Evolutionary conservation across 495 filamentous ascomycete genomes (phyloP).

Genomic region (Trichoderma orchidacearum): DNA sequence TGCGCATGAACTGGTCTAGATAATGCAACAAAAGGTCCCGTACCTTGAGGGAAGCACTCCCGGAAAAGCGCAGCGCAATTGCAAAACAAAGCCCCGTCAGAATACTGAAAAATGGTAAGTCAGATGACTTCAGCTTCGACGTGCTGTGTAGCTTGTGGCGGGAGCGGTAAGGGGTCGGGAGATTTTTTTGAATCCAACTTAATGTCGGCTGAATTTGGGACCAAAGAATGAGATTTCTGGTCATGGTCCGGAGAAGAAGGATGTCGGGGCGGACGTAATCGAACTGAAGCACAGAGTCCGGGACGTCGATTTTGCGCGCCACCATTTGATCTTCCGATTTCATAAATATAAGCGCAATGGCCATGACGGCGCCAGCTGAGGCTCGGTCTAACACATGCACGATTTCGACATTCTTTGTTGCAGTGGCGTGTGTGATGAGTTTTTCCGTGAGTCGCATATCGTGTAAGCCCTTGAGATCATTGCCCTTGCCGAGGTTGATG

Average conservation of each 20-base stretch:
- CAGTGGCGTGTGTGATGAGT: constrained; percentile 68
- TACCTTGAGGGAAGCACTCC: constrained; percentile 57
- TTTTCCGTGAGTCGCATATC: constrained; percentile 92
- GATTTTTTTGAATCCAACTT: constrained; percentile 58
- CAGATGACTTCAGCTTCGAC: constrained; percentile 48
- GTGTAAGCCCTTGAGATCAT: constrained; percentile 73
- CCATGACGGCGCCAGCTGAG: constrained; percentile 77
- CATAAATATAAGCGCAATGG: constrained; percentile 92
- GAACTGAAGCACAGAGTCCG: constrained; percentile 76
- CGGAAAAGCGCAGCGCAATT: constrained; percentile 73
- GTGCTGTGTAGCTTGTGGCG: constrained; percentile 39
- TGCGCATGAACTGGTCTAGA: constrained; percentile 74
- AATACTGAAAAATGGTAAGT: constrained; percentile 89
- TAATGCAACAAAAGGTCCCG: constrained; percentile 74
- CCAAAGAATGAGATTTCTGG: constrained; percentile 93
- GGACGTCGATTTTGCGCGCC: constrained; percentile 84
- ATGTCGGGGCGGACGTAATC: constrained; percentile 92
- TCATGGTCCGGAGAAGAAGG: constrained; percentile 76
- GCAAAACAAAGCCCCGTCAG: constrained; percentile 77
- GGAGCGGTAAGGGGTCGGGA: constrained; percentile 53
- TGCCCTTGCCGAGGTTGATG: constrained; percentile 87
- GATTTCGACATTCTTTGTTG: constrained; percentile 72
- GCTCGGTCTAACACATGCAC: constrained; percentile 89
- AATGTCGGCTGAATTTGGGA: constrained; percentile 55
- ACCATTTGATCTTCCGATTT: constrained; percentile 84